Evolutionary conservation across 306 rosid species (phyloP), one percentile per base, ranked within the genome.

Genomic region (Prinsepia uniflora): DNA sequence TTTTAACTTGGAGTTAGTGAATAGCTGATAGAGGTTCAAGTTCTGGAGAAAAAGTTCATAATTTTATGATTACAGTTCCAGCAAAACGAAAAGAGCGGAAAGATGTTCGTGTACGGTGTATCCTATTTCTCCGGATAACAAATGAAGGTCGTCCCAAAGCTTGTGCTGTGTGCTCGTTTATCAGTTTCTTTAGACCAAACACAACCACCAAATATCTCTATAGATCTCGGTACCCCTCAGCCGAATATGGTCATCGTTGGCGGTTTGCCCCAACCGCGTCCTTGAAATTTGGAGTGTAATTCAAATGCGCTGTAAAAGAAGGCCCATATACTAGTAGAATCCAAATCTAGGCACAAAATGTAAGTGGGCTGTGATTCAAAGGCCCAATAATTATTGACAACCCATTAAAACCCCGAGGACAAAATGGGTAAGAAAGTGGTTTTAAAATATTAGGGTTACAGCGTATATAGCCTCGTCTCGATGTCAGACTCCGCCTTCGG

Each of bases 401-500:
- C 6, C 0, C 42, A 24, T 22, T 41, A 61, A 59, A 39, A 10
- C 45, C 34, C 20, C 7, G 30, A 36, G 70, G 56, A 24, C 53
- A 64, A 43, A 6, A 46, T 11, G 6, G 20, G 64, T 18, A 61
- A 36, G 4, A 24, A 61, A 39, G 4, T 15, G 40, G 24, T 8
- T 61, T 15, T 15, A 36, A 36, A 60, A n/a, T n/a, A 15, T 56
- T 52, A 69, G 73, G 73, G 73, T 69, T 69, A n/a, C 3, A 1
- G 34, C 11, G 53, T 56, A 54, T 55, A 54, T 4, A 8, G 42
- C 15, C 20, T 12, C 6, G 11, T 15, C 2, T 68, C 13, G 4
- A 14, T 9, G 1, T 9, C 20, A 3, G 17, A 5, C 40, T 9
- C 49, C 48, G 54, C 41, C 43, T 70, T 43, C 20, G 13, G 24